phyloP scores from a whole-genome alignment of 495 filamentous ascomycete genomes.

The Trichoderma virens region DNA sequence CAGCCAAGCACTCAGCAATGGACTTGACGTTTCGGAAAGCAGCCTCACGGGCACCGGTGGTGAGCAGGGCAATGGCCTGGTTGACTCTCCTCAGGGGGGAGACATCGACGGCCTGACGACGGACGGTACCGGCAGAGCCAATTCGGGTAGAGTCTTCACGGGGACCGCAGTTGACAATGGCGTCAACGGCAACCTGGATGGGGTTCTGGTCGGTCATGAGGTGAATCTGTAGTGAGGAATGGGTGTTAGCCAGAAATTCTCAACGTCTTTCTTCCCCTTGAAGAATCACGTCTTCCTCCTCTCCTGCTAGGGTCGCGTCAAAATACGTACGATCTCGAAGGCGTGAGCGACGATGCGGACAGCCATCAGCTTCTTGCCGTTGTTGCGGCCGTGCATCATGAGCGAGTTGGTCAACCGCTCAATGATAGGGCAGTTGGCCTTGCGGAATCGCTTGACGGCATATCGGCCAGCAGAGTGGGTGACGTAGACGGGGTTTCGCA shows the following conservation, averaged over 20 bases:
- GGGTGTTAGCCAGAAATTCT: not conserved
- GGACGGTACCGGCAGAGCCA: constrained; percentile 97
- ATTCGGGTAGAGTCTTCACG: constrained; percentile 99
- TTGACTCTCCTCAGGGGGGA: constrained; percentile 98
- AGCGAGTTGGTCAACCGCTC: constrained; percentile 99
- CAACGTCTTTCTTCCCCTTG: constrained; percentile 1
- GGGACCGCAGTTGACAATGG: constrained; percentile 99
- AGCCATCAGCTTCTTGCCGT: constrained; percentile 99
- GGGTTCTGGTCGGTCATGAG: constrained; percentile 99
- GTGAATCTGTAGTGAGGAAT: constrained; percentile 64
- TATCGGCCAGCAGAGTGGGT: constrained; percentile 98
- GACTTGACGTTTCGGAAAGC: constrained; percentile 99
- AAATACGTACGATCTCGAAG: constrained; percentile 91
- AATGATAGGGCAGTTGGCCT: constrained; percentile 99
- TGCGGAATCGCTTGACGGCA: constrained; percentile 99
- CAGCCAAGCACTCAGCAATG: constrained; percentile 94
- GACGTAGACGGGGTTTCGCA: constrained; percentile 96
- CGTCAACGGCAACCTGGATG: constrained; percentile 98
- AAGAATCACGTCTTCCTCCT: not conserved
- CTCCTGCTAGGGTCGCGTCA: not conserved
- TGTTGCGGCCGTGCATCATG: constrained; percentile 99
- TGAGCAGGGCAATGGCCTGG: constrained; percentile 96
- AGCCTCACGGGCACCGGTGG: constrained; percentile 94
- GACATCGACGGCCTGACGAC: constrained; percentile 99
- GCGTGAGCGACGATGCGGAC: constrained; percentile 98